Evolutionary conservation across 2,329 filamentous ascomycete genomes (phyloP).

Genomic region (Escovopsis sp.): DNA sequence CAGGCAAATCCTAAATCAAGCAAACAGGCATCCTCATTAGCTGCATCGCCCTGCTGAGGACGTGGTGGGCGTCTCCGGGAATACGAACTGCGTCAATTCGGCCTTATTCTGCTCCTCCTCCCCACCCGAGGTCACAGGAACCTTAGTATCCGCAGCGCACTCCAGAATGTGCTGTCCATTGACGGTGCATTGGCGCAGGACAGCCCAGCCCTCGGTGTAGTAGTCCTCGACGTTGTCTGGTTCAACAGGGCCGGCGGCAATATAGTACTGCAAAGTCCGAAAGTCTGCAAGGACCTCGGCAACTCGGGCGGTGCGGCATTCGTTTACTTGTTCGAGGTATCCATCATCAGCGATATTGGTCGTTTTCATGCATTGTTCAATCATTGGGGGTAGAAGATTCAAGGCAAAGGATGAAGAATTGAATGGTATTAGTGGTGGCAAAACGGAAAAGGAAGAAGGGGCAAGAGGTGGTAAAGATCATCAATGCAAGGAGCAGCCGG

Average conservation of each 20-base stretch:
- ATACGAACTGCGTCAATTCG: slow-evolving; percentile 44
- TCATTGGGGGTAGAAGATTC: background rate
- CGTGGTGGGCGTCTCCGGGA: background rate
- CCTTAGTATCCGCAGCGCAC: slow-evolving; percentile 45
- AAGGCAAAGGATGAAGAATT: too few relatives aligned
- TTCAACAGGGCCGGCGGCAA: slow-evolving; percentile 41
- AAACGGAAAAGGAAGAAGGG: background rate
- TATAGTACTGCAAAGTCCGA: slow-evolving; percentile 45
- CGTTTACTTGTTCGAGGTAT: slow-evolving; percentile 34
- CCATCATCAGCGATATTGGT: background rate
- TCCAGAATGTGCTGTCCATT: slow-evolving; percentile 52
- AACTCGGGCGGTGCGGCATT: slow-evolving; percentile 42
- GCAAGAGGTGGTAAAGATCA: background rate
- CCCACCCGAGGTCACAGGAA: slow-evolving; percentile 37
- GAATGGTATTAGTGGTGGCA: too few relatives aligned
- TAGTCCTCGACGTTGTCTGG: slow-evolving; percentile 42
- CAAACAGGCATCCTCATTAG: background rate
- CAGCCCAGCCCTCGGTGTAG: slow-evolving; percentile 48
- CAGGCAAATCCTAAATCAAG: slow-evolving; percentile 33
- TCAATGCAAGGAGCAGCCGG: background rate
- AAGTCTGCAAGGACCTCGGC: slow-evolving; percentile 49
- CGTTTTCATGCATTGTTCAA: too few relatives aligned
- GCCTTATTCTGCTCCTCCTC: slow-evolving; percentile 46
- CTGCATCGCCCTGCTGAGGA: background rate
- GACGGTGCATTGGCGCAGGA: slow-evolving; percentile 44